phyloP scores from a whole-genome alignment of 2,329 filamentous ascomycete species.

The Venturia nashicola region DNA sequence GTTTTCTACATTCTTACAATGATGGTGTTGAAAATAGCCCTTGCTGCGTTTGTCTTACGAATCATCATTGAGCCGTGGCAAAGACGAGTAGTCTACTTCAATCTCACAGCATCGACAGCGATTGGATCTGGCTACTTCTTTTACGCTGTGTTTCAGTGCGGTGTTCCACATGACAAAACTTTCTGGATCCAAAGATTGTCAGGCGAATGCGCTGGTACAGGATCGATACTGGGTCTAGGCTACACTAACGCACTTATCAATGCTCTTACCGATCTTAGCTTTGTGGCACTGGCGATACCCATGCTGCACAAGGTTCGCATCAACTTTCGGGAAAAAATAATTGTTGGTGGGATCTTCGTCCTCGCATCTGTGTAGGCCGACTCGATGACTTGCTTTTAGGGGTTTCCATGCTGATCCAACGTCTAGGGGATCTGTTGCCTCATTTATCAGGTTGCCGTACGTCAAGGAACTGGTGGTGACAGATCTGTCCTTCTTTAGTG shows the following conservation, averaged over 20 bases:
- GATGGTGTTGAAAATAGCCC: slow-evolving; percentile 30
- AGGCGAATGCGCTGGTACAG: slow-evolving; percentile 2
- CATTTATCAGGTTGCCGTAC: slow-evolving; percentile 4
- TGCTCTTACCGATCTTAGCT: slow-evolving; percentile 23
- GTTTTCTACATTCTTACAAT: slow-evolving; percentile 27
- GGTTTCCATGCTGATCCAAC: not conserved
- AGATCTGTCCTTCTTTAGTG: not conserved
- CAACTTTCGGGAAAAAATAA: slow-evolving; percentile 27
- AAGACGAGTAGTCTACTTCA: slow-evolving; percentile 15
- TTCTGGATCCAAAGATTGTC: not conserved
- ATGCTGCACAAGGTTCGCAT: slow-evolving; percentile 29
- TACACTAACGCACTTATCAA: slow-evolving; percentile 19
- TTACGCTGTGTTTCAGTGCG: slow-evolving; percentile 21
- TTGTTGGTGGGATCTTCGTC: slow-evolving; percentile 26
- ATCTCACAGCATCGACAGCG: slow-evolving; percentile 20
- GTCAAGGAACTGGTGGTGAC: not conserved
- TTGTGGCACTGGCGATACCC: slow-evolving; percentile 27
- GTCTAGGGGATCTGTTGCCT: slow-evolving; percentile 2
- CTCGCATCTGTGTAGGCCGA: slow-evolving; percentile 23
- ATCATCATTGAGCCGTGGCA: slow-evolving; percentile 29
- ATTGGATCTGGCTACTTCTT: slow-evolving; percentile 20
- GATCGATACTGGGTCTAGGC: slow-evolving; percentile 6
- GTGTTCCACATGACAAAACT: slow-evolving; percentile 11
- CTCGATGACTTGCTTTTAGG: not conserved
- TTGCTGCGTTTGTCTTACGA: slow-evolving; percentile 32